These are phyloP conservation scores for Pythium volutum DNA, from an alignment of 352 stramenopile species.

Conservation along the genomic window DNA sequence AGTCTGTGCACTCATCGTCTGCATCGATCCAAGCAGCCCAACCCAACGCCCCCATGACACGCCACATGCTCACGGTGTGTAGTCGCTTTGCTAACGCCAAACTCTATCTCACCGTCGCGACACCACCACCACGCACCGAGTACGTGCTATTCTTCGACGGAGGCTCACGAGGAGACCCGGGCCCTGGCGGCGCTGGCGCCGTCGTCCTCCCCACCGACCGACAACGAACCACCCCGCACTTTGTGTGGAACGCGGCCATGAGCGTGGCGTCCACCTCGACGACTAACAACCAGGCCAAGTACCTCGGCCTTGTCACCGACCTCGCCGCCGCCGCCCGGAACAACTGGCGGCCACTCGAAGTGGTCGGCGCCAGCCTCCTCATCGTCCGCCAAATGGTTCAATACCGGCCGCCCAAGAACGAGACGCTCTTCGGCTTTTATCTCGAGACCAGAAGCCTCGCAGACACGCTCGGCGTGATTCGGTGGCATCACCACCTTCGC, in stretches of 20 bases:
- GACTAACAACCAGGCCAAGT: slow-evolving; percentile 33
- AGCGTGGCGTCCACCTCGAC: neutral
- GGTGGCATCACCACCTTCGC: no score
- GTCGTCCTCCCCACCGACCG: neutral
- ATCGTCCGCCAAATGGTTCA: neutral
- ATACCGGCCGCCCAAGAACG: neutral
- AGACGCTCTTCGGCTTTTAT: no score
- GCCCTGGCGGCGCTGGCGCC: neutral
- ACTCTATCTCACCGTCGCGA: neutral
- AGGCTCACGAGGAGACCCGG: neutral
- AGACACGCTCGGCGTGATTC: no score
- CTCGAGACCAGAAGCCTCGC: no score
- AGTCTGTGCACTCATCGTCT: neutral
- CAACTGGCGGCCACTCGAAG: neutral
- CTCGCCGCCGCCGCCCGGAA: neutral
- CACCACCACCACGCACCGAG: neutral
- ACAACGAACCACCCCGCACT: no score
- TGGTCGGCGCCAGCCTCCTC: neutral
- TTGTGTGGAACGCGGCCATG: neutral
- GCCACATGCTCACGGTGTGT: neutral
- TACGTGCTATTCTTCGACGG: slow-evolving; percentile 3
- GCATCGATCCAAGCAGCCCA: no score
- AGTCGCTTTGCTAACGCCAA: neutral
- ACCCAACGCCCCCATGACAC: no score
- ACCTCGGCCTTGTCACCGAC: slow-evolving; percentile 23